phyloP scores from a whole-genome alignment of 306 rosid species.

The Dryas drummondii region DNA sequence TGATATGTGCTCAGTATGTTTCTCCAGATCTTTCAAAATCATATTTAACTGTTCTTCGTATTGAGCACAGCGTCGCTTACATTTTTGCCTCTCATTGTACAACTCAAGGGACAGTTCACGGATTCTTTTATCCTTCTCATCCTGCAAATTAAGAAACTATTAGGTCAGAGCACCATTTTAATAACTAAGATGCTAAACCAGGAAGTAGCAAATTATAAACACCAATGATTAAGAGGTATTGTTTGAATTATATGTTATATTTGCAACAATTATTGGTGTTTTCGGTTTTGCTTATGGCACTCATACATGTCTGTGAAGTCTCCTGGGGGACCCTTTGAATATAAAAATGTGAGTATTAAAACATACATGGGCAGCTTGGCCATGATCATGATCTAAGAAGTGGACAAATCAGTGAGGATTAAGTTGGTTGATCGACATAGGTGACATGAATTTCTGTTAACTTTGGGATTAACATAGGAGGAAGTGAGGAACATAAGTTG shows the following conservation, averaged over 20 bases:
- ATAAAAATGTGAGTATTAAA: not conserved
- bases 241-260: not conserved
- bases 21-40: constrained; percentile 57
- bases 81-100: constrained; percentile 67
- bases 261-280: not conserved
- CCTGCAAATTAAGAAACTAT: constrained; percentile 37
- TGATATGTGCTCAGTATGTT: constrained; percentile 64
- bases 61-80: constrained; percentile 67
- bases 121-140: constrained; percentile 73
- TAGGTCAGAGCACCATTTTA: not conserved
- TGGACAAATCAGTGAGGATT: not conserved
- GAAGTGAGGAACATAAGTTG: no score
- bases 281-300: not conserved
- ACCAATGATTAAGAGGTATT: not conserved
- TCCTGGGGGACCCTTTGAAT: not conserved
- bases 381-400: not conserved
- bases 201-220: not conserved
- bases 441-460: not conserved
- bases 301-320: not conserved
- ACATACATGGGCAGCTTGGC: not conserved
- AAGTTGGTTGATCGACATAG: no score
- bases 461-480: not conserved
- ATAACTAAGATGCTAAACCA: not conserved
- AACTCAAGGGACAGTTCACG: constrained; percentile 60
- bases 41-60: constrained; percentile 59